Evolutionary conservation across 768 basidiomycete species (phyloP), one percentile per base, ranked within the genome.

Genomic region (Crassisporium funariophilum): DNA sequence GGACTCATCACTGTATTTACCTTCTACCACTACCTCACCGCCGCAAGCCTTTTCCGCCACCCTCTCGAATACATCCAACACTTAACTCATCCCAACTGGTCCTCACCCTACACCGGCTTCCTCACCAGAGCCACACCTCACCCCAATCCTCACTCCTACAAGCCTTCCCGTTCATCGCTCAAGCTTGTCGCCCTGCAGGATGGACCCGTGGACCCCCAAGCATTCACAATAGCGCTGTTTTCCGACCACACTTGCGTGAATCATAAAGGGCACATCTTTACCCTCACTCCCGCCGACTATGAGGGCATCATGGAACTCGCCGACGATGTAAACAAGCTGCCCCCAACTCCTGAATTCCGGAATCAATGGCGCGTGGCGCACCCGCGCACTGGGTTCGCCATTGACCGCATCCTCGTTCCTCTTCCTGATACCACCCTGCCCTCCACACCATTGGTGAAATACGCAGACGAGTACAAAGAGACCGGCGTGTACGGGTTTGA

Each of bases 401-500:
- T 54, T 35, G 52, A 54, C 34, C 33, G 52, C 4, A 41, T 54
- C n/a, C 39, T 54, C 21, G 34, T 12, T 23, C 16, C 7, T 7
- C 10, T 17, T 39, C 15, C 7, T 23, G 17, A n/a, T n/a, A n/a
- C n/a, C n/a, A n/a, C n/a, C n/a, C 25, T 44, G 11, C 34, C 47
- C 11, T 11, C 24, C 23, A 20, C 21, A 10, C 52, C 33, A 4
- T 29, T 41, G 42, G 48, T 24, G 35, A 20, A 43, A n/a, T 49
- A 54, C 47, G 35, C 29, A 16, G 27, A 41, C 13, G 48, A 49
- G 23, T 54, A 25, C 35, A 25, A 35, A 24, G 52, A 54, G 44
- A 43, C 52, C 11, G 46, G 48, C 27, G 52, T 50, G 15, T 50
- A 50, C 27, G 52, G 52, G 20, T 54, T 49, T 34, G 52, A 49